Conservation (phyloP, 345 rosid species). For the Lepidium africanum region DNA sequence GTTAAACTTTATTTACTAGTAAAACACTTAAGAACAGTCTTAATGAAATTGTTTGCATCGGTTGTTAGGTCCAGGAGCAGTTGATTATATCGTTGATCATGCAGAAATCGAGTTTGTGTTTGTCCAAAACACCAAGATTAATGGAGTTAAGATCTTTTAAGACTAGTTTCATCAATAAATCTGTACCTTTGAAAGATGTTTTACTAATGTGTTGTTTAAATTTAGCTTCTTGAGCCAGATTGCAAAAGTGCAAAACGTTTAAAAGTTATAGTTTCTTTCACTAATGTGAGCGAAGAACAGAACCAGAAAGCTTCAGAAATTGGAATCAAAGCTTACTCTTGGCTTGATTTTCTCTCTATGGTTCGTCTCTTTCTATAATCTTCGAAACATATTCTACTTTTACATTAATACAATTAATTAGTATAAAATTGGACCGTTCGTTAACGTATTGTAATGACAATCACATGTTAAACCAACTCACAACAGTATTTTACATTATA, state of each 20-base stretch:
- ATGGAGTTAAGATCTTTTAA: constrained; percentile 38
- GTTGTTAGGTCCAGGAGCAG: constrained; percentile 71
- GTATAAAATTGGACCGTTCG: not conserved
- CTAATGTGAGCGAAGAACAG: constrained; percentile 48
- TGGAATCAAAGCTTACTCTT: constrained; percentile 51
- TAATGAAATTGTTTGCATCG: not conserved
- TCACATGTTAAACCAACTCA: not conserved
- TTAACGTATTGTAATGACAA: not conserved
- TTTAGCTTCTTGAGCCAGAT: constrained; percentile 54
- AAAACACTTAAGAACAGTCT: not conserved
- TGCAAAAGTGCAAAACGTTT: constrained; percentile 45
- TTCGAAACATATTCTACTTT: not conserved
- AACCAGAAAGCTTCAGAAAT: constrained; percentile 36
- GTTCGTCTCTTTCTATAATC: constrained; percentile 29
- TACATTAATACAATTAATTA: not conserved
- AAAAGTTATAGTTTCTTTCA: constrained; percentile 74
- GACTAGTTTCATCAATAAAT: not conserved
- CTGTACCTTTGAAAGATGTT: not conserved
- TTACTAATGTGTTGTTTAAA: not conserved
- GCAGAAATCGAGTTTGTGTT: constrained; percentile 77
- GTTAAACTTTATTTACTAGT: not conserved
- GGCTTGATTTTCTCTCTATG: constrained; percentile 68
- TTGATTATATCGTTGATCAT: constrained; percentile 68
- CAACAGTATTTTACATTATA: not conserved
- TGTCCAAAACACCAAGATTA: constrained; percentile 63